These are phyloP conservation scores for Thermothelomyces thermophilus DNA, from an alignment of 2,329 filamentous ascomycete genomes.

Conservation along the genomic window DNA sequence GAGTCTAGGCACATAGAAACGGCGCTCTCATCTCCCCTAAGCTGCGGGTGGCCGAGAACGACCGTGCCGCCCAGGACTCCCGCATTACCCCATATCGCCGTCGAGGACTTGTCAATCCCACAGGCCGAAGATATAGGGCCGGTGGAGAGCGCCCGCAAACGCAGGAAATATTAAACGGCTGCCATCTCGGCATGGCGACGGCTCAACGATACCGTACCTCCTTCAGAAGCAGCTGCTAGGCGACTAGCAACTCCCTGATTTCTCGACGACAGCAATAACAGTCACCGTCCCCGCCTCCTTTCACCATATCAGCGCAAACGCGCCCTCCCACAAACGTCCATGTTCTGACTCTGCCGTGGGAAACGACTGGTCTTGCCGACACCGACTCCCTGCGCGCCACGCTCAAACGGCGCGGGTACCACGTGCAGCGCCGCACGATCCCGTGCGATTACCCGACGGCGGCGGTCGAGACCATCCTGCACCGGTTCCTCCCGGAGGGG, in stretches of 20 bases:
- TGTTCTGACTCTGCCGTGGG: conserved; percentile 21
- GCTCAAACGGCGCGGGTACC: conserved; percentile 19
- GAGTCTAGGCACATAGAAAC: conserved; percentile 20
- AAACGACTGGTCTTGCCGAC: background rate
- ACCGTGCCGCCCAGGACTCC: background rate
- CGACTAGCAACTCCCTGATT: background rate
- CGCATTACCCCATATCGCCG: background rate
- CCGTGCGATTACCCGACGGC: conserved; percentile 19
- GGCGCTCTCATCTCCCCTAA: conserved; percentile 16
- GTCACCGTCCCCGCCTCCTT: background rate
- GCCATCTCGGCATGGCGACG: background rate
- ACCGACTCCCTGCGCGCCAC: conserved; percentile 16
- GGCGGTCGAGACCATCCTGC: conserved; percentile 19
- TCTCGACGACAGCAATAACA: background rate
- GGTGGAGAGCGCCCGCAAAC: too few species aligned
- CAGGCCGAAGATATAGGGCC: too few species aligned
- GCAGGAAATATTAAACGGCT: too few species aligned
- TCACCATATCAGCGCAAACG: background rate
- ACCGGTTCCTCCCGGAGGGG: conserved; percentile 14
- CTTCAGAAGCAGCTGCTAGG: background rate
- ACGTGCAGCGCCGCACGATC: conserved; percentile 19
- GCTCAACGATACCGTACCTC: background rate
- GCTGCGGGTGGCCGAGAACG: conserved; percentile 14
- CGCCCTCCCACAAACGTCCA: conserved; percentile 15
- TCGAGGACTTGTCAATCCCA: background rate